These are phyloP conservation scores for Starmerella asiatica DNA, from an alignment of 805 yeast genomes.

Conservation along the genomic window DNA sequence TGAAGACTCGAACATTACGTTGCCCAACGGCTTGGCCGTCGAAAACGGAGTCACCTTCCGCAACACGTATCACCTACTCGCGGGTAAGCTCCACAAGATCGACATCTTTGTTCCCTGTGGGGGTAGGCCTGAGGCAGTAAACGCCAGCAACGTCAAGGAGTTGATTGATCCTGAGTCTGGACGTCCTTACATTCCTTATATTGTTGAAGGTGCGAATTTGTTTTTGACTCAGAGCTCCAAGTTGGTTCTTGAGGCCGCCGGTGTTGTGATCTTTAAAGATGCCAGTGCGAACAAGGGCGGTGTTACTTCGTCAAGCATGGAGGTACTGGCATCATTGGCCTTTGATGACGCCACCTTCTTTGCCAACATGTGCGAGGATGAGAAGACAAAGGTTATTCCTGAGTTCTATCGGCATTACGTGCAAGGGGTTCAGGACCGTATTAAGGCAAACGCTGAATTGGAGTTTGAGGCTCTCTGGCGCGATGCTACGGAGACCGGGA, in stretches of 20 bases:
- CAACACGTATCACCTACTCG: constrained; percentile 73
- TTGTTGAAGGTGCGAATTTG: constrained; percentile 95
- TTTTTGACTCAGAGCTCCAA: constrained; percentile 93
- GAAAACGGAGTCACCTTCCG: constrained; percentile 82
- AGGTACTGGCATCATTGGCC: constrained; percentile 86
- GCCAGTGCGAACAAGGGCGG: constrained; percentile 98
- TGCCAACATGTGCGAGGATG: constrained; percentile 54
- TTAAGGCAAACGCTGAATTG: constrained; percentile 61
- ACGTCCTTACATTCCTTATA: constrained; percentile 62
- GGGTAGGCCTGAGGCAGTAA: constrained; percentile 95
- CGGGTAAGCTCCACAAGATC: constrained; percentile 48
- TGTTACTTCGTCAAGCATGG: constrained; percentile 91
- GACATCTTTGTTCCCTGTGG: constrained; percentile 96
- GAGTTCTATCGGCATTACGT: constrained; percentile 74
- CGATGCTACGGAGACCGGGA: constrained; percentile 50
- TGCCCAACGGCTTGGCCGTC: constrained; percentile 66
- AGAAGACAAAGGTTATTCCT: constrained; percentile 40
- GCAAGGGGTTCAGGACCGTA: constrained; percentile 60
- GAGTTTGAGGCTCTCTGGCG: constrained; percentile 85
- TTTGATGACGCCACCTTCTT: constrained; percentile 76
- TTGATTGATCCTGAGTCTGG: constrained; percentile 64
- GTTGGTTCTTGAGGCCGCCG: constrained; percentile 70
- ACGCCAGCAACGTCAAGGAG: constrained; percentile 61
- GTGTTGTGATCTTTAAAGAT: constrained; percentile 79
- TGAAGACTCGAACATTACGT: constrained; percentile 63